Evolutionary conservation across 768 basidiomycete species (phyloP), one percentile per base, ranked within the genome.

Genomic region (Boletus vermiculosoides): DNA sequence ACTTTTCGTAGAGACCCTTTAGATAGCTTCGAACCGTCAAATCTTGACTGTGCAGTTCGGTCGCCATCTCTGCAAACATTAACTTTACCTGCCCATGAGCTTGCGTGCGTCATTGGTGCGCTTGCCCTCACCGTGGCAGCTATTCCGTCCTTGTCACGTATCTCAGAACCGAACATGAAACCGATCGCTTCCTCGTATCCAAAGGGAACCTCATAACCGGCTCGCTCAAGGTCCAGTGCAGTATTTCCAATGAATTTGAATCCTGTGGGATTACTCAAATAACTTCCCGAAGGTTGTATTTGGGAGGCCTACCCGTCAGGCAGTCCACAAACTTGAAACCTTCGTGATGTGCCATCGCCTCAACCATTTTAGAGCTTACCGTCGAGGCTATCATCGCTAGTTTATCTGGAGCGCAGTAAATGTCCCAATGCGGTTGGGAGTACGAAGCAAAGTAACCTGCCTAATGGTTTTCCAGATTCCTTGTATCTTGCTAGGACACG

Each of bases 111-210:
- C 33, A 16, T 45, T 20, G 7, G 9, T 50, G 18, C 16, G 30
- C 22, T 36, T 33, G 37, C 12, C n/a, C 58, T 63, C 63, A 92
- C 92, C 23, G 86, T 84, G 6, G 92, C 91, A 49, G 88, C 82
- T 50, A 95, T 83, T 3, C 93, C 93, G 67, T 95, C 93, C 68
- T 95, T 95, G 69, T 95, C 93, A 36, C 88, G 79, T 61, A 94
- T 83, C 28, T 84, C 76, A 15, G 82, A 76, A 28, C 90, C 90
- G 70, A 92, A 85, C 91, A 94, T 94, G 67, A 83, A 95, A 4
- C 93, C 93, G 53, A 95, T 94, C 1, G 94, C 93, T 72, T 95
- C 93, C 66, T 95, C 93, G 65, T 95, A 95, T 11, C 87, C 91
- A 64, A 94, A 94, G 0, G 81, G 83, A 11, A 88, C 86, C 41